Percentiles rank a stretch among this genome's conserved stretches.
Evolutionary conservation across 345 rosid genomes (phyloP).

Genomic region (Citrus australasica): DNA sequence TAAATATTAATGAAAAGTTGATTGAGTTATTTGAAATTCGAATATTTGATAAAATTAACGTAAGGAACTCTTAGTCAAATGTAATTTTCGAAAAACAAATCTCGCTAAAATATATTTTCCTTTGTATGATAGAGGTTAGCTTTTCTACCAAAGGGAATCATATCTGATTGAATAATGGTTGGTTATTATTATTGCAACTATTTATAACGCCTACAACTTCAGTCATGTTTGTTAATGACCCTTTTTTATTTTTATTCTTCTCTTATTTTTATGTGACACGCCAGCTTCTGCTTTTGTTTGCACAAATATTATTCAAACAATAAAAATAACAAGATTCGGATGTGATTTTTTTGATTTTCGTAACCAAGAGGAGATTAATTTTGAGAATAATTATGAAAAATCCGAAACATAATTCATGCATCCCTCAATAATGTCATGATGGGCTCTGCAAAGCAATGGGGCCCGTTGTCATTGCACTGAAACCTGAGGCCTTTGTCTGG

Average conservation of each 20-base stretch:
- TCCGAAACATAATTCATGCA: background rate
- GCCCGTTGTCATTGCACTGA: slow-evolving; percentile 28
- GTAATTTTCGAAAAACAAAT: no score
- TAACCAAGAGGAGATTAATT: background rate
- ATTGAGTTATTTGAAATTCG: no score
- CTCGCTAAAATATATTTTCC: no score
- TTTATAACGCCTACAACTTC: background rate
- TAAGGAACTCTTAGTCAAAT: no score
- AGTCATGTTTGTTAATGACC: background rate
- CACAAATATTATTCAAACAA: no score
- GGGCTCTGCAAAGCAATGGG: slow-evolving; percentile 16
- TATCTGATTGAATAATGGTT: no score
- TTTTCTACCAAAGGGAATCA: no score
- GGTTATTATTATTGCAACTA: no score
- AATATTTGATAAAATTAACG: no score
- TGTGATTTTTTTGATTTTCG: background rate
- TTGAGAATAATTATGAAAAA: background rate
- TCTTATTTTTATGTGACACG: background rate
- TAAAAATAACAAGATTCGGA: no score
- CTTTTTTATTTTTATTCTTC: background rate
- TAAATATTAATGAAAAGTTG: no score
- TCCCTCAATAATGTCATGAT: slow-evolving; percentile 21
- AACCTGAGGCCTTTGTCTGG: slow-evolving; percentile 37
- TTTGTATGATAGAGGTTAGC: no score
- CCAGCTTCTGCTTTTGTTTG: background rate